Conservation (phyloP, 225 moss, liverwort and hornwort species). For the Marchantia paleacea region DNA sequence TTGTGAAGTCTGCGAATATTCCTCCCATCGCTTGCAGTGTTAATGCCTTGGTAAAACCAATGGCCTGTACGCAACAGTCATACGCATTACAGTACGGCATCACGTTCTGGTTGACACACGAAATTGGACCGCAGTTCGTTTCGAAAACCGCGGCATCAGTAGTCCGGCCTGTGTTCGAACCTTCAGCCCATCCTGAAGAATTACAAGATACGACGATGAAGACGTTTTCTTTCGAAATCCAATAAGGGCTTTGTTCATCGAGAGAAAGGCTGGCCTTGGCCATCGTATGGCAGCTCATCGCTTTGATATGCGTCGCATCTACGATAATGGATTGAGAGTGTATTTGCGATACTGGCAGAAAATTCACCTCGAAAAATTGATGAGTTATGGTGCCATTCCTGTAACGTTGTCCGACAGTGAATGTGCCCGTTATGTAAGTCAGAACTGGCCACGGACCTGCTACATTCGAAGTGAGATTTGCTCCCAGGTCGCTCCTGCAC, state of each 20-base stretch:
- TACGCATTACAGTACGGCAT: not conserved
- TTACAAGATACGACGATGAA: not conserved
- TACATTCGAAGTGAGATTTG: no score
- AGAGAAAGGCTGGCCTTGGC: not conserved
- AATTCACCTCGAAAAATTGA: no score
- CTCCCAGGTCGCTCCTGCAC: no score
- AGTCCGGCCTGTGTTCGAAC: not conserved
- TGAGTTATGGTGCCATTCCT: no score
- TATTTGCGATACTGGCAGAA: no score
- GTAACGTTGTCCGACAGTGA: no score
- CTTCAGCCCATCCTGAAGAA: not conserved
- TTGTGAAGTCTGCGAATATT: not conserved
- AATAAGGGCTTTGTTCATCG: not conserved
- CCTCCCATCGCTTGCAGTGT: not conserved
- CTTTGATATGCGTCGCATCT: not conserved
- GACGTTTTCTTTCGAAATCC: not conserved
- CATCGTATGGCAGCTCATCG: not conserved
- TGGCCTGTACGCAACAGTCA: slow-evolving; percentile 1
- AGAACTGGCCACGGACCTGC: no score
- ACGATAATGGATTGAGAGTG: no score
- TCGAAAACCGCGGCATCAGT: no score
- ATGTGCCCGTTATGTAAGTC: no score
- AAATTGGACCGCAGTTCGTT: not conserved
- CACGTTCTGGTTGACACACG: not conserved
- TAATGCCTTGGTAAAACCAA: not conserved